phyloP scores from a whole-genome alignment of 2,329 filamentous ascomycete genomes.

The Colletotrichum shisoi region DNA sequence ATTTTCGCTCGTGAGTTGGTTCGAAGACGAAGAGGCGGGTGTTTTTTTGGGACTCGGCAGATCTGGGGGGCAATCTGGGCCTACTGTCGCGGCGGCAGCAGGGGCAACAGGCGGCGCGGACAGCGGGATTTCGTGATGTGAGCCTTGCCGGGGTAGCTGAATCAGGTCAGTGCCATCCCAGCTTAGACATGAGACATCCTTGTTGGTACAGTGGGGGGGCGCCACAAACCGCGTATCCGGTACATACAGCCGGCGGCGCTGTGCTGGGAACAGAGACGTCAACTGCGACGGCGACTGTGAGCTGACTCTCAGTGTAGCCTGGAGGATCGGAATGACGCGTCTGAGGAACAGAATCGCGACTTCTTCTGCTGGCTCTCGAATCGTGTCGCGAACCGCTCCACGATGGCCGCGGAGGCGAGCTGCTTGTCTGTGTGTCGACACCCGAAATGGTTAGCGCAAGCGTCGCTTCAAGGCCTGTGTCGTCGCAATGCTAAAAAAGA shows the following conservation, averaged over 20 bases:
- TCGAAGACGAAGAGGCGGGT: not conserved
- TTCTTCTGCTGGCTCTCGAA: constrained; percentile 4
- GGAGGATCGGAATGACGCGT: constrained; percentile 11
- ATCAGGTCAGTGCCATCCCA: constrained; percentile 37
- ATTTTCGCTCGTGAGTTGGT: not conserved
- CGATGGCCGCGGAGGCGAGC: constrained; percentile 32
- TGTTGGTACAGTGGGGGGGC: constrained; percentile 15
- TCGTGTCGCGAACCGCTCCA: constrained; percentile 13
- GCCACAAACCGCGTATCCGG: constrained; percentile 26
- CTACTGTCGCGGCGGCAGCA: not conserved
- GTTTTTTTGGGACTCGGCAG: constrained; percentile 6
- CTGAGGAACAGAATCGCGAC: constrained; percentile 1
- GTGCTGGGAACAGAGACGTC: constrained; percentile 4
- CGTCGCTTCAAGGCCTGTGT: constrained; percentile 26
- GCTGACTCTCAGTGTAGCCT: not conserved
- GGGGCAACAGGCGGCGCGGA: constrained; percentile 25
- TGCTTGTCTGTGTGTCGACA: constrained; percentile 33
- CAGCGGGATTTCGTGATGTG: constrained; percentile 23
- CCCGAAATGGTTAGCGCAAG: constrained; percentile 33
- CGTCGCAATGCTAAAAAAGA: constrained; percentile 32
- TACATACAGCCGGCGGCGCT: constrained; percentile 19
- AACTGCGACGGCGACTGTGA: not conserved
- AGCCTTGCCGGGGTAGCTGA: constrained; percentile 32
- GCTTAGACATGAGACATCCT: constrained; percentile 14
- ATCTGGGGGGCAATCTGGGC: constrained; percentile 21